Percentiles rank a stretch among this genome's conserved stretches.
These are phyloP conservation scores for Botrytis fragariae DNA, from an alignment of 2,329 filamentous ascomycete species.

Conservation along the genomic window DNA sequence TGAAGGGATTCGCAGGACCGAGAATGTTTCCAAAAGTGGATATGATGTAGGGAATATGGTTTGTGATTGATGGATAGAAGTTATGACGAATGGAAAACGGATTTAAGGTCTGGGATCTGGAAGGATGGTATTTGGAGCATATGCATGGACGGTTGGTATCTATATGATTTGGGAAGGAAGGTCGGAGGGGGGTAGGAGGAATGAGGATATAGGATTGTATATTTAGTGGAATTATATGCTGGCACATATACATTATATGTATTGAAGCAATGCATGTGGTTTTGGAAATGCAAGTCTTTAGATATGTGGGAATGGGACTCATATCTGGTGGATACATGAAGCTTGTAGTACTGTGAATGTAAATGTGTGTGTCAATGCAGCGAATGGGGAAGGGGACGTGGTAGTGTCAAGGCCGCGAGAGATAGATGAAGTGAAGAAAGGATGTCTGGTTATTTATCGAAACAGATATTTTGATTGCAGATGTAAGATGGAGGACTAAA, in stretches of 20 bases:
- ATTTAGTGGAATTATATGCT: not conserved
- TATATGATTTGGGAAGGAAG: not conserved
- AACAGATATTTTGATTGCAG: no score
- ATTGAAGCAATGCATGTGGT: not conserved
- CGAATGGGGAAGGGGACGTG: no score
- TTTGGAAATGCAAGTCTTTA: not conserved
- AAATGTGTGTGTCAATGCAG: no score
- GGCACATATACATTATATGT: not conserved
- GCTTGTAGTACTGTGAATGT: not conserved
- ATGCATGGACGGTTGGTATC: not conserved
- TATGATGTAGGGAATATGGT: not conserved
- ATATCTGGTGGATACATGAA: not conserved
- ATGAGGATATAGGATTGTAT: not conserved
- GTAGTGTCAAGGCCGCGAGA: no score
- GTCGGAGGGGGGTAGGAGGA: not conserved
- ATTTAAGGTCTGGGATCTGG: not conserved
- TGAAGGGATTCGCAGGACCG: slow-evolving; percentile 80
- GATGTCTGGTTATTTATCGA: no score
- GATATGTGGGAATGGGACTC: fast-evolving
- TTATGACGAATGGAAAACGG: not conserved
- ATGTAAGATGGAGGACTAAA: no score
- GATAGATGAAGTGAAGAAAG: no score
- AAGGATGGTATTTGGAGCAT: not conserved
- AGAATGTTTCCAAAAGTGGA: slow-evolving; percentile 67
- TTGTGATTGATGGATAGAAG: not conserved